Evolutionary conservation across 2,329 filamentous ascomycete genomes (phyloP).

Genomic region (Aspergillus cejpii): DNA sequence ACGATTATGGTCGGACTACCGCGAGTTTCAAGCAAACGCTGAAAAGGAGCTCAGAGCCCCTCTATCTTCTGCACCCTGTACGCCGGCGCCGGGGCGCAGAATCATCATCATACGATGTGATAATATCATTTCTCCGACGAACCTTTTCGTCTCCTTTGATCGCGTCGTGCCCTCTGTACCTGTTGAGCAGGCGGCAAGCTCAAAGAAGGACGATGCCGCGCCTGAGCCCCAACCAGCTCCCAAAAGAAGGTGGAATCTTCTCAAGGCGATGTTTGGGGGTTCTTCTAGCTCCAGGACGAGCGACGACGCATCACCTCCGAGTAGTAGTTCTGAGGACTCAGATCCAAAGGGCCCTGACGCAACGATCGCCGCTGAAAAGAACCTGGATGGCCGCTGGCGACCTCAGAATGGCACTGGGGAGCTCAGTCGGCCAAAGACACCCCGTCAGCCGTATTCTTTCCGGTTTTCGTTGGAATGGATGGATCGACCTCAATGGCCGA

Average conservation of each 20-base stretch:
- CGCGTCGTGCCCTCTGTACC: constrained; percentile 46
- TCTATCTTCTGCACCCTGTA: constrained; percentile 73
- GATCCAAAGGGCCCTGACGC: constrained; percentile 27
- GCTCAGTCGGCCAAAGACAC: constrained; percentile 31
- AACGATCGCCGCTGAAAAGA: constrained; percentile 20
- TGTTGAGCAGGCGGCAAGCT: constrained; percentile 27
- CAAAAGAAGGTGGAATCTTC: constrained; percentile 47
- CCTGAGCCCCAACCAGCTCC: constrained; percentile 20
- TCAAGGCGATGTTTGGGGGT: constrained; percentile 46
- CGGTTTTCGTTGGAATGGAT: constrained; percentile 63
- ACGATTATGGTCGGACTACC: constrained; percentile 70
- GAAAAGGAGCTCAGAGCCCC: constrained; percentile 51
- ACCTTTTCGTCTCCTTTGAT: constrained; percentile 58
- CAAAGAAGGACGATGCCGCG: constrained; percentile 18
- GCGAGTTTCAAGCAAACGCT: constrained; percentile 64
- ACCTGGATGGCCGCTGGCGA: constrained; percentile 24
- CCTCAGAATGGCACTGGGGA: constrained; percentile 20
- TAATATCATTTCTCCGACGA: constrained; percentile 47
- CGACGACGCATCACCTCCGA: constrained; percentile 34
- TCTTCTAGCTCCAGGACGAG: constrained; percentile 42
- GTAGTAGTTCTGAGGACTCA: constrained; percentile 33
- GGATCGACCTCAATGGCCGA: constrained; percentile 46
- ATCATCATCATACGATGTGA: constrained; percentile 88
- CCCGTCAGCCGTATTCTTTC: constrained; percentile 55
- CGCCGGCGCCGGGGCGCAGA: constrained; percentile 74